A percentile compares a stretch with the other conserved stretches of the same genome.
These are phyloP conservation scores for Nephelium lappaceum DNA, from an alignment of 345 rosid species.

Conservation along the genomic window DNA sequence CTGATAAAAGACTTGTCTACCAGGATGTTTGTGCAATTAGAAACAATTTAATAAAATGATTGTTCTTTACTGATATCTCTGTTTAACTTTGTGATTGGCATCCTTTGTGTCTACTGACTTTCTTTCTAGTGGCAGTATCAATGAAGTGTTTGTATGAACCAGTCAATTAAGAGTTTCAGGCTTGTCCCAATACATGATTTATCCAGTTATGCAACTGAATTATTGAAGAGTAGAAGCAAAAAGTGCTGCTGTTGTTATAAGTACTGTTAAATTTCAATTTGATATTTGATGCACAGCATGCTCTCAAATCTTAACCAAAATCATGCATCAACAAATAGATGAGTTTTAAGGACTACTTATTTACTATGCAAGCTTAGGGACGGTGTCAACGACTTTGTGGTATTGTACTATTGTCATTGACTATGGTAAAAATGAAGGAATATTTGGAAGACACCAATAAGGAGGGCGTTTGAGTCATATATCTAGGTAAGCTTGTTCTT, in stretches of 20 bases:
- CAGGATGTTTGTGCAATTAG: neutral
- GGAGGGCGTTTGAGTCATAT: neutral
- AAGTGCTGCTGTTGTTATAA: neutral
- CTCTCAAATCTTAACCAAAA: neutral
- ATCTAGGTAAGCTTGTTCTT: neutral
- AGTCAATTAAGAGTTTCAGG: neutral
- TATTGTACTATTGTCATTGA: neutral
- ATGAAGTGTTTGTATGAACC: neutral
- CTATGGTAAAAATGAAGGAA: neutral
- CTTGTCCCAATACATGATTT: neutral
- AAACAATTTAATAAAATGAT: neutral
- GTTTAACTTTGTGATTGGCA: neutral
- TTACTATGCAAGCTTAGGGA: neutral
- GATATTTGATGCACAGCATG: neutral
- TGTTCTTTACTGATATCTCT: neutral
- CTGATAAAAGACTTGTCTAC: neutral
- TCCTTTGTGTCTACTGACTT: neutral
- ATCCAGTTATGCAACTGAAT: neutral
- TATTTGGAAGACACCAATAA: neutral
- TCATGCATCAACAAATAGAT: neutral
- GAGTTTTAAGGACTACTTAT: neutral
- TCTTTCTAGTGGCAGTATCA: neutral
- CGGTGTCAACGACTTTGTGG: neutral
- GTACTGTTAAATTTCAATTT: neutral
- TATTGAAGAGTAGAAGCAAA: neutral